phyloP scores from a whole-genome alignment of 108 stramenopile species.

The Mediolabrus comicus region DNA sequence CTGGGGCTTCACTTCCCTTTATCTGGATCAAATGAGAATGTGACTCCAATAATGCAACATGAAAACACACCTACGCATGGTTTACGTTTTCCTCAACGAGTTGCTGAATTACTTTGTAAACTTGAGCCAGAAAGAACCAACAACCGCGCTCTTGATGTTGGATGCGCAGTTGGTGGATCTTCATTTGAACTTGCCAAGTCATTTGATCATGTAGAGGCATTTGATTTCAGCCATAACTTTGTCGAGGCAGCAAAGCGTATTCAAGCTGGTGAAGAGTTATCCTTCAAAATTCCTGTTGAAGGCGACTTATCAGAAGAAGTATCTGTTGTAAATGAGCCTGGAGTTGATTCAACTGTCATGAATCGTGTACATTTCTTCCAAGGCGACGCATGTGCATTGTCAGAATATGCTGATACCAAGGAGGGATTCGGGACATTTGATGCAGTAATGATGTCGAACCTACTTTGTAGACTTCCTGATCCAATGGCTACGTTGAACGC shows the following conservation, averaged over 20 bases:
- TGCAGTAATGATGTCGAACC: slow-evolving; percentile 87
- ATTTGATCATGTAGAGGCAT: slow-evolving; percentile 88
- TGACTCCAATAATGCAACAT: slow-evolving; percentile 64
- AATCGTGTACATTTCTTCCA: slow-evolving; percentile 75
- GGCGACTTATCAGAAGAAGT: slow-evolving; percentile 72
- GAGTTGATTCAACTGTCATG: slow-evolving; percentile 49
- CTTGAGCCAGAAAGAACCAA: slow-evolving; percentile 54
- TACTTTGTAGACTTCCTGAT: slow-evolving; percentile 89
- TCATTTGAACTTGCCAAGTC: slow-evolving; percentile 84
- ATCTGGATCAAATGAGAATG: slow-evolving; percentile 53
- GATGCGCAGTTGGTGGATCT: slow-evolving; percentile 91
- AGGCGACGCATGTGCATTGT: slow-evolving; percentile 87
- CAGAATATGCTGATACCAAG: slow-evolving; percentile 46
- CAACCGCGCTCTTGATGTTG: slow-evolving; percentile 80
- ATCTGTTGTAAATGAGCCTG: slow-evolving; percentile 58
- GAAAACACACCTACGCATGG: slow-evolving; percentile 62
- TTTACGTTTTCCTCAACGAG: slow-evolving; percentile 69
- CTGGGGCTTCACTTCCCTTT: slow-evolving; percentile 78
- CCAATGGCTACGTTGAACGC: slow-evolving; percentile 82
- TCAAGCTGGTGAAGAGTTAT: slow-evolving; percentile 52
- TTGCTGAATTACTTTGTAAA: slow-evolving; percentile 50
- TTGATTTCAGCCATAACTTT: slow-evolving; percentile 86
- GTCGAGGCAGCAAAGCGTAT: slow-evolving; percentile 82
- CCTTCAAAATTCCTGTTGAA: slow-evolving; percentile 81
- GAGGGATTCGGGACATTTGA: slow-evolving; percentile 80